A percentile compares a stretch with the other conserved stretches of the same genome.
Evolutionary conservation across 352 stramenopile genomes (phyloP).

Genomic region (Globisporangium sylvaticum): DNA sequence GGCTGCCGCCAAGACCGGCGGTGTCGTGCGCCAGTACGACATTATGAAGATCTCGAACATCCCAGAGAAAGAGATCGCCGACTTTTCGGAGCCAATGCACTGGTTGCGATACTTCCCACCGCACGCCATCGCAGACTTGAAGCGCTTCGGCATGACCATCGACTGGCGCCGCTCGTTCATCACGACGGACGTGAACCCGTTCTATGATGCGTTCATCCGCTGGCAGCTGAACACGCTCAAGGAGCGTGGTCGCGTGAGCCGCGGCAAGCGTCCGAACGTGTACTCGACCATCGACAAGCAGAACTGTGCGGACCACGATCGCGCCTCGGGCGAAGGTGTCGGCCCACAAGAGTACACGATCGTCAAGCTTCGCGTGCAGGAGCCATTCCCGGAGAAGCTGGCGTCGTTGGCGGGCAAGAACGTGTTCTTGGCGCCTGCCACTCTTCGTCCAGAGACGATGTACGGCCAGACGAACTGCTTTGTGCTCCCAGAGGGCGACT

Average conservation of each 20-base stretch:
- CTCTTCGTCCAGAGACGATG: conserved; percentile 99
- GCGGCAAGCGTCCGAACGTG: conserved; percentile 98
- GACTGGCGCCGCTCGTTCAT: conserved; percentile 99
- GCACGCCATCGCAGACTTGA: conserved; percentile 94
- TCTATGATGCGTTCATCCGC: conserved; percentile 99
- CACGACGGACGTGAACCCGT: conserved; percentile 98
- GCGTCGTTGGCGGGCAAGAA: conserved; percentile 78
- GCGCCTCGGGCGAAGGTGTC: conserved; percentile 97
- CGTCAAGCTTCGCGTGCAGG: conserved; percentile 95
- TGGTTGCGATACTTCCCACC: conserved; percentile 99
- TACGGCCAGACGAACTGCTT: conserved; percentile 99
- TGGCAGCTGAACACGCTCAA: conserved; percentile 99
- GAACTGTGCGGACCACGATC: conserved; percentile 99
- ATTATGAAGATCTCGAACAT: conserved; percentile 95
- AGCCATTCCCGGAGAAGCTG: conserved; percentile 78
- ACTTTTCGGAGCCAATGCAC: conserved; percentile 96
- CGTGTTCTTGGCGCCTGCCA: conserved; percentile 97
- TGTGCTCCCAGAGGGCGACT: conserved; percentile 97
- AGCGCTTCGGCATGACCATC: conserved; percentile 95
- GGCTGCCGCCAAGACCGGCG: conserved; percentile 95
- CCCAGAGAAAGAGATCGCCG: conserved; percentile 92
- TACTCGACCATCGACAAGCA: conserved; percentile 98
- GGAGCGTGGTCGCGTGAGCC: conserved; percentile 80
- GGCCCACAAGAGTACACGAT: conserved; percentile 99
- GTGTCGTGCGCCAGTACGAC: conserved; percentile 97